phyloP scores from a whole-genome alignment of 106 monocot species.

The Xerophyta viscosa region DNA sequence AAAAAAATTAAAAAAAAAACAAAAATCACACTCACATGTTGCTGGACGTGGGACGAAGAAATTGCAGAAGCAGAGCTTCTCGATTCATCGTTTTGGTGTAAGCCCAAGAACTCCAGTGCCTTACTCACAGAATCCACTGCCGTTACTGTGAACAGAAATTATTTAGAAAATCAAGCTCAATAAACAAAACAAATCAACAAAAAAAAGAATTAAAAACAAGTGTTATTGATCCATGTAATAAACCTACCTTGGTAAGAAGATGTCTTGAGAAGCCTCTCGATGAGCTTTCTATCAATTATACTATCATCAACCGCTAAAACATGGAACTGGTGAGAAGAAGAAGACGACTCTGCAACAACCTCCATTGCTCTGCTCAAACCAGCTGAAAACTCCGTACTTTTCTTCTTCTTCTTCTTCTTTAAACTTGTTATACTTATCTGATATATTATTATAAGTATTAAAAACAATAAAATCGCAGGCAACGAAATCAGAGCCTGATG shows the following conservation, averaged over 20 bases:
- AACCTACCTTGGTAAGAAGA: constrained; percentile 72
- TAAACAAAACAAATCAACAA: neutral
- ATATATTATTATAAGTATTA: too few species aligned
- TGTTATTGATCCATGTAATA: neutral
- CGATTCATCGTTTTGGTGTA: constrained; percentile 21
- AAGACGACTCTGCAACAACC: constrained; percentile 13
- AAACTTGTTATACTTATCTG: too few species aligned
- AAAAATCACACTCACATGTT: neutral
- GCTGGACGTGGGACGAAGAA: neutral
- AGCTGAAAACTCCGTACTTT: too few species aligned
- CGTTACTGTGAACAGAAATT: constrained; percentile 22
- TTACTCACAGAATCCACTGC: constrained; percentile 62
- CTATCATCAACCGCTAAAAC: constrained; percentile 90
- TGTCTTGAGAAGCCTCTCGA: constrained; percentile 74
- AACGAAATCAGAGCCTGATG: neutral
- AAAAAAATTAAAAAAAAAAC: neutral
- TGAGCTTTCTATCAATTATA: constrained; percentile 71
- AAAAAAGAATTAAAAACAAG: neutral
- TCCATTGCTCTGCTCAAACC: constrained; percentile 16
- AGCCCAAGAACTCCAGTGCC: constrained; percentile 50
- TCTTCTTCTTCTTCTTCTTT: neutral
- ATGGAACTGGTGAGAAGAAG: constrained; percentile 33
- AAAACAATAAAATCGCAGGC: neutral
- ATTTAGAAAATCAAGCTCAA: neutral
- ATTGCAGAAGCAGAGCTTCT: constrained; percentile 2